Percentiles rank a stretch among this genome's conserved stretches.
Conservation (phyloP, 352 stramenopile genomes). For the Albugo candida region DNA sequence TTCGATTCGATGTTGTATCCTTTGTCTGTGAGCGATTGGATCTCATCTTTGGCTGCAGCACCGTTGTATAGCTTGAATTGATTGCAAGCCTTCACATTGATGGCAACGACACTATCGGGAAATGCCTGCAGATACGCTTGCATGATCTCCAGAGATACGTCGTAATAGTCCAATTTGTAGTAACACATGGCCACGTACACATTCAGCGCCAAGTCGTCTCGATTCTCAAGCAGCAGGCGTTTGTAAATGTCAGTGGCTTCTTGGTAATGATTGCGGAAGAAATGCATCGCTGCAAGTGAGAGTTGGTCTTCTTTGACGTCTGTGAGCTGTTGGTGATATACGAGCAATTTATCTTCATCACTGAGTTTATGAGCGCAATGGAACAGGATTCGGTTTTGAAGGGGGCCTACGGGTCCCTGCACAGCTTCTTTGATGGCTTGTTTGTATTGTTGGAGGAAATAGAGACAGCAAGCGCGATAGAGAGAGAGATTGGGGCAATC, state of each 20-base stretch:
- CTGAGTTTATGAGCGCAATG: conserved; percentile 85
- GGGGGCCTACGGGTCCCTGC: conserved; percentile 28
- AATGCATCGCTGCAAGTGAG: conserved; percentile 91
- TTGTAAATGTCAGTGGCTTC: conserved; percentile 95
- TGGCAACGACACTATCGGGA: conserved; percentile 80
- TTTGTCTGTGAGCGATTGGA: conserved; percentile 81
- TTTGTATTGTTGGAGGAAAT: conserved; percentile 85
- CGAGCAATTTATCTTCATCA: conserved; percentile 88
- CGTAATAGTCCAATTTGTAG: conserved; percentile 97
- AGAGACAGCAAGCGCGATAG: conserved; percentile 84
- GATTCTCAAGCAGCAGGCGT: conserved; percentile 84
- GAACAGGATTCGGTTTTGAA: conserved; percentile 90
- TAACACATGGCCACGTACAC: conserved; percentile 98
- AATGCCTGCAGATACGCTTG: conserved; percentile 86
- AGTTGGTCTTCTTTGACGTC: conserved; percentile 88
- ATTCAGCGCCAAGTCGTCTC: conserved; percentile 92
- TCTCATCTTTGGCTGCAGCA: conserved; percentile 85
- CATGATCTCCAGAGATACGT: conserved; percentile 93
- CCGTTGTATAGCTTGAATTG: conserved; percentile 94
- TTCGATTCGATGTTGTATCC: conserved; percentile 82
- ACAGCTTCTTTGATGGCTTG: conserved; percentile 65
- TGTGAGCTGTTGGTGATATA: conserved; percentile 87
- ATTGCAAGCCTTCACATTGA: conserved; percentile 96
- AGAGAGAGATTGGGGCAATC: conserved; percentile 30
- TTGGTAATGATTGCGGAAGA: conserved; percentile 87